Percentiles rank a stretch among this genome's conserved stretches.
Evolutionary conservation across 305 asterid genomes (phyloP).

Genomic region (Stenogyne calaminthoides): DNA sequence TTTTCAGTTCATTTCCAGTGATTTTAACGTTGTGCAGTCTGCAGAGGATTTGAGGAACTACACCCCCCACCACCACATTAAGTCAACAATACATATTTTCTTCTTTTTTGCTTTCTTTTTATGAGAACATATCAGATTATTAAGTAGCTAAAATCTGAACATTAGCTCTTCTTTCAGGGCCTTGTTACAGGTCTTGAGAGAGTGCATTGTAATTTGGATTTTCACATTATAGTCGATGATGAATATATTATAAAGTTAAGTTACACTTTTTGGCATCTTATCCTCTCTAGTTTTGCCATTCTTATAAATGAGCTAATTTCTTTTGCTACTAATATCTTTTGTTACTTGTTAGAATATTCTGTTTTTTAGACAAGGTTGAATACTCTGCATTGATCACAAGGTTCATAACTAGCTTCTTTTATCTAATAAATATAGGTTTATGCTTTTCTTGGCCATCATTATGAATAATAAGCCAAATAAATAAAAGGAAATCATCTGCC

Average conservation of each 20-base stretch:
- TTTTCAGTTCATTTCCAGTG: constrained; percentile 8
- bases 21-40: constrained; percentile 15
- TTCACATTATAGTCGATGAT: background rate
- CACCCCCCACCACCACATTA: background rate
- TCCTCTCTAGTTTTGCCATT: background rate
- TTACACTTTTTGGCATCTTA: background rate
- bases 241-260: background rate
- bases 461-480: background rate
- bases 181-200: background rate
- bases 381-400: background rate
- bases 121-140: background rate
- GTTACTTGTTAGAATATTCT: background rate
- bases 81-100: background rate
- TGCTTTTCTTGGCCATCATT: background rate
- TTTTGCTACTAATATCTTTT: too few relatives aligned
- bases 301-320: background rate
- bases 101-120: background rate
- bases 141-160: background rate
- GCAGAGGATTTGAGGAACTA: constrained; percentile 27
- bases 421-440: background rate
- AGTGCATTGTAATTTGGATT: constrained; percentile 2
- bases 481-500: too few relatives aligned
- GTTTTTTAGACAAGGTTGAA: background rate
- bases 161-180: constrained; percentile 1
- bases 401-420: too few relatives aligned